Conservation (phyloP, 2,329 filamentous ascomycete genomes). For the Penicillium sp. region DNA sequence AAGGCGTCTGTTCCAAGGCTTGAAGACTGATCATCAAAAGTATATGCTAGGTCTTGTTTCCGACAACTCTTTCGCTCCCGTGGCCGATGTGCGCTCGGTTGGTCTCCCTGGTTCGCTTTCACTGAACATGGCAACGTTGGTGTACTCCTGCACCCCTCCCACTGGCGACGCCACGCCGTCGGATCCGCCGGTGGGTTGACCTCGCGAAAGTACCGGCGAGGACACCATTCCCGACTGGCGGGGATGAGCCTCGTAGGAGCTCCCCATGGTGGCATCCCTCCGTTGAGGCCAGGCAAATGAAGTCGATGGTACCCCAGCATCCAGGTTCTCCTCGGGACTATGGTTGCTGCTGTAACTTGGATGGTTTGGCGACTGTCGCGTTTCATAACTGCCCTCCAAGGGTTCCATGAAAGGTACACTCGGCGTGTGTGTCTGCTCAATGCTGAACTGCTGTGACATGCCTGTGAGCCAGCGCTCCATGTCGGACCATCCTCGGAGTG, state of each 20-base stretch:
- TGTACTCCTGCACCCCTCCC: background rate
- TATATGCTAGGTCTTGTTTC: conserved; percentile 21
- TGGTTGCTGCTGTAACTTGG: background rate
- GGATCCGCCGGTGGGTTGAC: conserved; percentile 4
- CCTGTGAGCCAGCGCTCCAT: conserved; percentile 21
- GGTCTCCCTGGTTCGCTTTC: background rate
- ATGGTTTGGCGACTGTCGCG: conserved; percentile 1
- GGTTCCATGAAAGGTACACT: background rate
- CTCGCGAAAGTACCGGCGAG: conserved; percentile 10
- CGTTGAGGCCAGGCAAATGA: conserved; percentile 8
- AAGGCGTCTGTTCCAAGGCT: background rate
- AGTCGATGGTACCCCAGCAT: background rate
- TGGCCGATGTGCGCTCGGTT: background rate
- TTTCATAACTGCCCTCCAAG: conserved; percentile 1
- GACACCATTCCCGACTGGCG: conserved; percentile 3
- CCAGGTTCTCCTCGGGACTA: background rate
- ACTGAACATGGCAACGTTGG: background rate
- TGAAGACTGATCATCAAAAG: conserved; percentile 14
- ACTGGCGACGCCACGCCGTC: conserved; percentile 11
- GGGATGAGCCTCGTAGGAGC: conserved; percentile 10
- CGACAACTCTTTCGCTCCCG: conserved; percentile 21
- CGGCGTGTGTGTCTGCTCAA: background rate
- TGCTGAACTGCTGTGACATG: conserved; percentile 19
- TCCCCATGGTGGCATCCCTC: conserved; percentile 3
- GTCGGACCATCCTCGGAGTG: conserved; percentile 19